Evolutionary conservation across 2,329 filamentous ascomycete genomes (phyloP), one percentile per base, ranked within the genome.

Genomic region (Aspergillus hortae): DNA sequence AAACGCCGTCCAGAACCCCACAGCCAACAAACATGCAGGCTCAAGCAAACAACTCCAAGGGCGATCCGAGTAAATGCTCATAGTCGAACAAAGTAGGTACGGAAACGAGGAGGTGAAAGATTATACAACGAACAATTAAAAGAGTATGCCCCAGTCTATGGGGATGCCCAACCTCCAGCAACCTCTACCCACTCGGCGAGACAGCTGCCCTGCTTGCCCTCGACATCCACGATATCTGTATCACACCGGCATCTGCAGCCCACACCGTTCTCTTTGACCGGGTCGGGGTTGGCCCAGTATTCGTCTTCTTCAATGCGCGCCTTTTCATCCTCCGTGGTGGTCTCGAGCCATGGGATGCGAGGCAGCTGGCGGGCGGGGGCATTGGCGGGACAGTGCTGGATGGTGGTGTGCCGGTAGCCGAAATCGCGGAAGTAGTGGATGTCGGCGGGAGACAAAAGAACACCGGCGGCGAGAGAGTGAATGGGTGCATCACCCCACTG

Each of bases 381-480:
- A 67, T 99, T 99, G 49, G 92, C 91, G 1, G 94, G 94, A 66
- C 94, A 99, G 73, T 99, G 94, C 74, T 97, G 92, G 67, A 99
- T 99, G 3, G 94, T 99, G 6, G 94, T 99, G 74, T 99, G 94
- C 67, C 94, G 85, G 76, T 99, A 99, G 50, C 94, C 94, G 74
- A 97, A 92, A 71, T 99, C 94, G 63, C 94, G 90, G 86, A 99
- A 99, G 77, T 99, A 99, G 74, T 99, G 94, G 55, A 99, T 90
- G 66, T 99, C 91, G 49, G 80, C 79, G 44, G 89, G 85, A 2
- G 84, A 81, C 30, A 99, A 81, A 14, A 99, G 85, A 32, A 88
- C 89, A 61, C 94, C 94, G 23, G 94, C 92, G 25, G 94, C 94
- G 47, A 99, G 87, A 35, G 94, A 99, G 76, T 99, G 94, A 63